Conservation (phyloP, 129 eudicot genomes). For the Flaveria trinervia region DNA sequence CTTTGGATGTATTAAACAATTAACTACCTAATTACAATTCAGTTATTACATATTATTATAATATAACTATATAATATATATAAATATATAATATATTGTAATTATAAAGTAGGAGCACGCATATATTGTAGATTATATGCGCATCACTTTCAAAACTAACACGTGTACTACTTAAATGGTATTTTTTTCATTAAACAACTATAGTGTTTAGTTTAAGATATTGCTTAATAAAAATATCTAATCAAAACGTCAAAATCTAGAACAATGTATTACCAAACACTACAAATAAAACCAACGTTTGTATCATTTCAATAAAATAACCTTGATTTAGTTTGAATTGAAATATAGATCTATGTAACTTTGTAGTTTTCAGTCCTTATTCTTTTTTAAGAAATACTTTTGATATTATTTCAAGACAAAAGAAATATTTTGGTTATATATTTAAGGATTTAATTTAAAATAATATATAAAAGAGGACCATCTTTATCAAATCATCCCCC, state of each 20-base stretch:
- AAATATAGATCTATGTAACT: not conserved
- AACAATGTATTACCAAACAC: conserved; percentile 11
- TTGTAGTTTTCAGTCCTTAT: too few species aligned
- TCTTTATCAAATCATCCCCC: conserved; percentile 37
- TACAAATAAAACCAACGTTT: not conserved
- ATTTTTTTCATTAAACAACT: not conserved
- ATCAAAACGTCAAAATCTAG: not conserved
- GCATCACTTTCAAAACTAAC: conserved; percentile 29
- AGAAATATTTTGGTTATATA: not conserved
- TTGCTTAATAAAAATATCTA: conserved; percentile 5
- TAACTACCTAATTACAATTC: conserved; percentile 9
- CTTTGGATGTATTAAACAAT: conserved; percentile 16
- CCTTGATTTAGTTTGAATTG: too few species aligned
- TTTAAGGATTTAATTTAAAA: conserved; percentile 7
- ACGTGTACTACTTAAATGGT: conserved; percentile 28
- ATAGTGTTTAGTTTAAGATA: conserved; percentile 5
- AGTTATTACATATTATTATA: not conserved
- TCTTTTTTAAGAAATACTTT: not conserved
- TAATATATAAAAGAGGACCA: conserved; percentile 3
- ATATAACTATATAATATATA: not conserved
- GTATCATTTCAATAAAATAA: not conserved
- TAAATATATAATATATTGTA: not conserved
- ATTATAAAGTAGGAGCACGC: conserved; percentile 24
- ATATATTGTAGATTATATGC: conserved; percentile 17
- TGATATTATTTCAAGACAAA: not conserved